Conservation (phyloP, 352 stramenopile species). For the Elongisporangium senticosum region DNA sequence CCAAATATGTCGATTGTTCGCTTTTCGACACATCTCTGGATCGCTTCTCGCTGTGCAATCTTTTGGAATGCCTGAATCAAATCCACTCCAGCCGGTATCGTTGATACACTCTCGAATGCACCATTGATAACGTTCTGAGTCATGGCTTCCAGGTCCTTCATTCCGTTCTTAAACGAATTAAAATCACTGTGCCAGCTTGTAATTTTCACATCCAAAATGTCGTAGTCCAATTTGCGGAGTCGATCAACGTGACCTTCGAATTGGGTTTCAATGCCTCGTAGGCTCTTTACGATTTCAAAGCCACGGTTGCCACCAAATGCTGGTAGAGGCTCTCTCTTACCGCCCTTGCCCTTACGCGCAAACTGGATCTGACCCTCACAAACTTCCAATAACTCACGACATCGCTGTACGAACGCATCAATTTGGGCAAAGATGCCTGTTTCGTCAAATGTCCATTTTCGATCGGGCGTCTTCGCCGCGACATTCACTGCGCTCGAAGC, state of each 20-base stretch:
- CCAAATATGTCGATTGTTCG: conserved; percentile 89
- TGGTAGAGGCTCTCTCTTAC: conserved; percentile 62
- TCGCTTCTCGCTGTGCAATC: conserved; percentile 89
- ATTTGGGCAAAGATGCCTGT: conserved; percentile 94
- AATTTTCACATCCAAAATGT: conserved; percentile 94
- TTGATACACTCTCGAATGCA: conserved; percentile 90
- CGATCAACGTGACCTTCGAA: conserved; percentile 90
- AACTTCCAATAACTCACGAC: conserved; percentile 91
- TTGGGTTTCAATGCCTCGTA: conserved; percentile 89
- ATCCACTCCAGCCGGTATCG: conserved; percentile 83
- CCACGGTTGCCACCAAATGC: conserved; percentile 91
- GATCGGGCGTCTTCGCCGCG: conserved; percentile 30
- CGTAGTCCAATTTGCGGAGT: conserved; percentile 88
- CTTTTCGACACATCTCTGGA: conserved; percentile 93
- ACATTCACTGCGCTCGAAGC: conserved; percentile 57
- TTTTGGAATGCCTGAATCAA: conserved; percentile 92
- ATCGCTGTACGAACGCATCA: conserved; percentile 95
- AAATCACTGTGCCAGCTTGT: conserved; percentile 95
- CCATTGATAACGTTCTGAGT: conserved; percentile 95
- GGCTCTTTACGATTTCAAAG: conserved; percentile 89
- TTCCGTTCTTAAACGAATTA: conserved; percentile 93
- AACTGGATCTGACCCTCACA: conserved; percentile 96
- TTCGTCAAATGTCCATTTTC: conserved; percentile 91
- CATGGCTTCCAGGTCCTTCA: conserved; percentile 96
- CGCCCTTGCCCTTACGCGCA: conserved; percentile 74